Percentiles rank a stretch among this genome's conserved stretches.
phyloP scores from a whole-genome alignment of 2,329 filamentous ascomycete species.

The Lecanicillium sp. region DNA sequence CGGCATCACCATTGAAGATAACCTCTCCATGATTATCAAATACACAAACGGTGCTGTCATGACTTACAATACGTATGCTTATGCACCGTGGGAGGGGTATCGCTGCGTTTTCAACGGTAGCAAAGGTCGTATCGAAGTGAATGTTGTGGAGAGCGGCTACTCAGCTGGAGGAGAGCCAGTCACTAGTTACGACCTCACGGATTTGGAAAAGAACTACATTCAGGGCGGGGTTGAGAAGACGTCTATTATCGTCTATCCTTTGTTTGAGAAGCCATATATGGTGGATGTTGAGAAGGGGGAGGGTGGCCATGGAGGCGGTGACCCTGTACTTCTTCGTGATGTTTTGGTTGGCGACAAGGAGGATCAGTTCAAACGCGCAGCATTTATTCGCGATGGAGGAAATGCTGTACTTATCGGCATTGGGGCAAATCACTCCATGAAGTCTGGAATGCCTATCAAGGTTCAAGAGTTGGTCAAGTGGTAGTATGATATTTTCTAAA shows the following conservation, averaged over 20 bases:
- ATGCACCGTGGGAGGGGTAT: slow-evolving; percentile 38
- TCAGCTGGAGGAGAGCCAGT: slow-evolving; percentile 35
- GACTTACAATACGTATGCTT: slow-evolving; percentile 35
- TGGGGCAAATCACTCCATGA: slow-evolving; percentile 32
- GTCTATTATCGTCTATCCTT: slow-evolving; percentile 28
- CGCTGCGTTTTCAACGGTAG: slow-evolving; percentile 33
- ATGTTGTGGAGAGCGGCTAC: slow-evolving; percentile 37
- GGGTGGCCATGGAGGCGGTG: slow-evolving; percentile 38
- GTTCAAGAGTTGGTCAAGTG: slow-evolving; percentile 16
- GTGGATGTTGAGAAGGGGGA: slow-evolving; percentile 29
- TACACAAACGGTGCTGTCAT: slow-evolving; percentile 25
- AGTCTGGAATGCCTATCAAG: slow-evolving; percentile 14
- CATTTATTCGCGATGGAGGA: slow-evolving; percentile 34
- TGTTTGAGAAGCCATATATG: slow-evolving; percentile 33
- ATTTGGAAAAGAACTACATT: slow-evolving; percentile 16
- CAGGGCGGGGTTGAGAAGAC: slow-evolving; percentile 28
- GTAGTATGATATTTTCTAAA: slow-evolving; percentile 2
- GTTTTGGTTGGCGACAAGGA: slow-evolving; percentile 28
- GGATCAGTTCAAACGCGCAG: slow-evolving; percentile 29
- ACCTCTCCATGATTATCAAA: slow-evolving; percentile 35
- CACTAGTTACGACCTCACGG: slow-evolving; percentile 1
- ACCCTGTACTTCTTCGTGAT: slow-evolving; percentile 34
- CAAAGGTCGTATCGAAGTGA: slow-evolving; percentile 35
- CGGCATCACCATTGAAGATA: slow-evolving; percentile 41
- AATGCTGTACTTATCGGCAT: slow-evolving; percentile 35